phyloP scores from a whole-genome alignment of 78 protist genomes.

The Speleostelium caveatum region DNA sequence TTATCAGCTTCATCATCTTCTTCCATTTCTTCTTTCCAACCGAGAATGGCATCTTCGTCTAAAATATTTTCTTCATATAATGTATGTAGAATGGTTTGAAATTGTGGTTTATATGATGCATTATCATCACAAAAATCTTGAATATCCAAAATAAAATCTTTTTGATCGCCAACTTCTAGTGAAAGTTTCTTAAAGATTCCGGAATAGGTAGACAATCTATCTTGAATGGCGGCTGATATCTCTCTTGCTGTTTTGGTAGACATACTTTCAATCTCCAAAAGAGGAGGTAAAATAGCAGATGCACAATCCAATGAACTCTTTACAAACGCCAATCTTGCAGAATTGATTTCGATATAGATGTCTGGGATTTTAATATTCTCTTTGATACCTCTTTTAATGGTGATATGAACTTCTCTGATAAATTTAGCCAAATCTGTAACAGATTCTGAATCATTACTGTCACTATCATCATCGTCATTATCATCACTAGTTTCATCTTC shows the following conservation, averaged over 20 bases:
- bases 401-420: conserved; percentile 41
- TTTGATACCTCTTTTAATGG: conserved; percentile 49
- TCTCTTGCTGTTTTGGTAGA: conserved; percentile 7
- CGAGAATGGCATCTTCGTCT: conserved; percentile 47
- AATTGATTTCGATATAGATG: conserved; percentile 83
- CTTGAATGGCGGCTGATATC: background rate
- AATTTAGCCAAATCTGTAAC: conserved; percentile 50
- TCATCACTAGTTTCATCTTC: background rate
- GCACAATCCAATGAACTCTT: conserved; percentile 72
- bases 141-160: conserved; percentile 61
- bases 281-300: background rate
- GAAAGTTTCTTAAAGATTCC: conserved; percentile 16
- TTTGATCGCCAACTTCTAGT: conserved; percentile 13
- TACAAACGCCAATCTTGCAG: conserved; percentile 85
- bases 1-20: conserved; percentile 32
- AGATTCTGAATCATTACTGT: background rate
- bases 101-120: conserved; percentile 3
- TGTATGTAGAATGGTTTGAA: conserved; percentile 15
- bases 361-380: conserved; percentile 59
- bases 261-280: conserved; percentile 22
- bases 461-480: background rate
- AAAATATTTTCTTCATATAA: conserved; percentile 46
- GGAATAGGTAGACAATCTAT: conserved; percentile 16
- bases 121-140: conserved; percentile 61
- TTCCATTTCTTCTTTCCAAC: conserved; percentile 69